Conservation (phyloP, 495 filamentous ascomycete genomes). For the Neurospora sp. region DNA sequence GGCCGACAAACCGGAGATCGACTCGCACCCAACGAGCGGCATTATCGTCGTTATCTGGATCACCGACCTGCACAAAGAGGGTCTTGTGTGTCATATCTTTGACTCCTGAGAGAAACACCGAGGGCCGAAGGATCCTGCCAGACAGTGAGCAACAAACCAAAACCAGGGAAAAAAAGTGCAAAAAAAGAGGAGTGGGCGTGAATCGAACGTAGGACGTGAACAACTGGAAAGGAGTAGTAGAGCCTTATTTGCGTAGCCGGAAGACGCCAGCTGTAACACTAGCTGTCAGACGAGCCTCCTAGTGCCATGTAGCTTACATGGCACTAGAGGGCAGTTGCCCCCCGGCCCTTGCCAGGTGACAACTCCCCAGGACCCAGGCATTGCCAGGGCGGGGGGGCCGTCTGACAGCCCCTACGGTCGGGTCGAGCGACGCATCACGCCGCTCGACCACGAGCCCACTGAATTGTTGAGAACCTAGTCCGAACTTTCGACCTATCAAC, state of each 20-base stretch:
- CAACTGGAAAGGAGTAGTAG: neutral
- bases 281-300: neutral
- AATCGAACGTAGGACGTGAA: neutral
- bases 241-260: neutral
- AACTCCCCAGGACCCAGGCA: neutral
- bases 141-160: neutral
- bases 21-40: neutral
- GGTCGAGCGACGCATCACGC: neutral
- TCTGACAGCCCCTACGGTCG: neutral
- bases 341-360: neutral
- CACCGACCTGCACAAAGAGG: neutral
- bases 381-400: neutral
- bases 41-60: neutral
- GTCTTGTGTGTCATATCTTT: neutral
- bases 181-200: neutral
- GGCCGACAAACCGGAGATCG: neutral
- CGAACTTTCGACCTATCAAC: neutral
- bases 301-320: neutral
- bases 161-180: neutral
- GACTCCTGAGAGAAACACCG: neutral
- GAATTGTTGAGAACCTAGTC: neutral
- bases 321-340: neutral
- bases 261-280: neutral
- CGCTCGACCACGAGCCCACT: neutral
- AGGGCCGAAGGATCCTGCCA: neutral